phyloP scores from a whole-genome alignment of 176 grass and related monocot species.

The Juncus inflexus region DNA sequence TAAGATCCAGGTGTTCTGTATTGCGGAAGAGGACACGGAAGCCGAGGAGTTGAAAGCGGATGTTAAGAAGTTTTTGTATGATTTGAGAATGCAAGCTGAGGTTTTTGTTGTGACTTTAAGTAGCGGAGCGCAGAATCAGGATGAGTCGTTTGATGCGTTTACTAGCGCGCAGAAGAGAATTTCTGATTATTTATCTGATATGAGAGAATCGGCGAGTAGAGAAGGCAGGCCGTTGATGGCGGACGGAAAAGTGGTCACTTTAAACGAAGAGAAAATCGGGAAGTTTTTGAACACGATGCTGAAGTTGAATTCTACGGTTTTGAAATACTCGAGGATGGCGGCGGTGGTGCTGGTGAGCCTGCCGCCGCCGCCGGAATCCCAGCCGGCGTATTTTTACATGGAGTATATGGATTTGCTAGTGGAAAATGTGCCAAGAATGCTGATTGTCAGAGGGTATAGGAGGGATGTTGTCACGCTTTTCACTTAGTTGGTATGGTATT shows the following conservation, averaged over 20 bases:
- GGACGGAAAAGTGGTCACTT: constrained; percentile 62
- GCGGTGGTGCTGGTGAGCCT: constrained; percentile 96
- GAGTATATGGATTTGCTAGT: constrained; percentile 99
- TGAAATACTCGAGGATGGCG: constrained; percentile 94
- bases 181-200: constrained; percentile 59
- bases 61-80: constrained; percentile 95
- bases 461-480: constrained; percentile 96
- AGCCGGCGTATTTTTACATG: constrained; percentile 94
- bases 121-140: constrained; percentile 44
- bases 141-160: constrained; percentile 79
- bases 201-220: constrained; percentile 58
- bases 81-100: constrained; percentile 95
- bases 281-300: constrained; percentile 95
- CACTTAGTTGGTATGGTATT: constrained; percentile 52
- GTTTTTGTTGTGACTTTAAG: constrained; percentile 90
- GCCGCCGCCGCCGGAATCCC: constrained; percentile 69
- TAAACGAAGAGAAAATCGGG: constrained; percentile 83
- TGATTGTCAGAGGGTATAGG: constrained; percentile 94
- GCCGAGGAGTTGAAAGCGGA: constrained; percentile 93
- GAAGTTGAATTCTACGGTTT: constrained; percentile 87
- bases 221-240: constrained; percentile 58
- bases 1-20: constrained; percentile 98
- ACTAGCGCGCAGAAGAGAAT: constrained; percentile 72
- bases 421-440: constrained; percentile 91
- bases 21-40: constrained; percentile 88